Base-by-base conservation (phyloP, 2,329 filamentous ascomycete species). In the Fusarium goolgardi region DNA sequence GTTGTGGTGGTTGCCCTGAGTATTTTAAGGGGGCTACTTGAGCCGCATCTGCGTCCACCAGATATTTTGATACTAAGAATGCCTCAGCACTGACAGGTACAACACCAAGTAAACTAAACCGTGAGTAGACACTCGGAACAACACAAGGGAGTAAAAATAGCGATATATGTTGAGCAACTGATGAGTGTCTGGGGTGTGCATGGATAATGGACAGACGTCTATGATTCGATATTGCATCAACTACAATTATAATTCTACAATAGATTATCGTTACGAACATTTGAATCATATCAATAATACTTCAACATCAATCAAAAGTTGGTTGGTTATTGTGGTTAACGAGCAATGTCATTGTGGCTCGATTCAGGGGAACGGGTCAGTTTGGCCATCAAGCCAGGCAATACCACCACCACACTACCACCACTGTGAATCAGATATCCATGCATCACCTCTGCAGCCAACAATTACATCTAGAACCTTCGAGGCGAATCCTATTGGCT, bases 1-100 rank as follows among this genome's bases (percentile, higher is more conserved):
- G 47, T 70, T 69, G 55, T 69, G 59, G 59, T 51, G 55, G 60
- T 46, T 68, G 59, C 55, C 59, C 60, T 71, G 70, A 52, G 29
- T 23, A 44, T 47, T 63, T 41, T 50, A 21, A 21, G 15, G 18
- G 12, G 45, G 59, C 13, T 20, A 47, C 57, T 37, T 50, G n/a
- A n/a, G 35, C 27, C 16, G 40, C 27, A 34, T 45, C 29, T n/a
- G n/a, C 20, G 46, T 53, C 56, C 43, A 41, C 0, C 6, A 41
- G 32, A 18, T 3, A 6, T 18, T 56, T 25, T 9, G n/a, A 16
- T 12, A 55, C 23, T 32, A 16, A 44, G 6, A 32, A 57, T 52
- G 44, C 55, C 31, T 49, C 41, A 41, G 20, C 16, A n/a, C 32
- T 12, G n/a, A 10, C 16, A n/a, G 7, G 12, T 15, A 12, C 12